Base-by-base conservation (phyloP, 164 flowering plant genomes). In the Aristolochia contorta region DNA sequence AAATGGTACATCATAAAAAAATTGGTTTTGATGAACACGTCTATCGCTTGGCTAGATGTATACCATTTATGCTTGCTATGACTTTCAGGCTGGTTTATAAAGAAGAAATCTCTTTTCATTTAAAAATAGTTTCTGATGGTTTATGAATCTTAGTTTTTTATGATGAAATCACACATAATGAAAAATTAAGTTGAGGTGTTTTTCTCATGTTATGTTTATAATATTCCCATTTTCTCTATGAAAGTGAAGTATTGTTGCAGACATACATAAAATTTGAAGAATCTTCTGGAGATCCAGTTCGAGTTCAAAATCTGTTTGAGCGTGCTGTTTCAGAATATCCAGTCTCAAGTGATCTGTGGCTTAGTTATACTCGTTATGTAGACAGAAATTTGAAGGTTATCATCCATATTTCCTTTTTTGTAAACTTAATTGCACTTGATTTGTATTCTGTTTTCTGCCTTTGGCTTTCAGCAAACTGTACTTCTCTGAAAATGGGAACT, bases 301-400 rank as follows among this genome's bases (percentile, higher is more conserved):
- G 99, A 18, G 87, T 88, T 61, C 91, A 88, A 66, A 71, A 78
- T 71, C 67, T 94, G 16, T 94, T 81, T 76, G 99, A 94, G 64
- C 97, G 99, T 69, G 95, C 99, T 66, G 71, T 89, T 60, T 60
- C 89, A 21, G 91, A 83, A 52, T 87, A 84, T 68, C 90, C 99
- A 63, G 61, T 94, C 60, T 76, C 93, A 65, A 74, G 70, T 76
- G 97, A 89, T 71, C 77, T 94, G 21, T 94, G 99, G 99, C 78
- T 88, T 65, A 79, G 79, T 54, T 94, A 91, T 74, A 80, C 91
- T 52, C 75, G 72, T 59, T 91, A 86, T 74, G 47, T 94, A 70
- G 93, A 91, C 65, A 81, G 74, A 66, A 87, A 84, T 6, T 71
- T 94, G 73, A 94, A 91, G 97, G 99, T 88, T 62, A 56, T 62